Base-by-base conservation (phyloP, 306 rosid species). In the Cucurbita ficifolia region DNA sequence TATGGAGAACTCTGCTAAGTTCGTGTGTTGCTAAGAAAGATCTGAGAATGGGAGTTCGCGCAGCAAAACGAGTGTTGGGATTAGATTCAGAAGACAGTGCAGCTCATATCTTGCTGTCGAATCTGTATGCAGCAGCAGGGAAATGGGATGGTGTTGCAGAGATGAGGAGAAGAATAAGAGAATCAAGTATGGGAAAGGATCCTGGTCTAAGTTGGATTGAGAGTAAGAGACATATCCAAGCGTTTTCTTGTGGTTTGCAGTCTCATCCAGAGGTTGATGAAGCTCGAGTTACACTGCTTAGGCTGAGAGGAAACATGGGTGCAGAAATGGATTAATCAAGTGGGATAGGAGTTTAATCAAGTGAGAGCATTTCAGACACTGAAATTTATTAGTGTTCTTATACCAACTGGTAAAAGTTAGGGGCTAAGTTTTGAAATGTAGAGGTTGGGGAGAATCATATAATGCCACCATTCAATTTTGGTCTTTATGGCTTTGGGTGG, bases 171-270 rank as follows among this genome's bases (percentile, higher is more conserved):
- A 88, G 88, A 57, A 82, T 87, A 68, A 87, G 43, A 49, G 87
- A 67, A 52, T 46, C 81, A 81, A 79, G 38, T 75, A 19, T 82
- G 56, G 88, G 79, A 51, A 90, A 85, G 77, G 87, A 82, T 77
- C 90, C 94, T 17, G 97, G 94, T 63, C 70, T 88, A 24, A 90
- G 97, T 73, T 88, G 98, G 97, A 82, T 87, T 57, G 97, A 90
- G 79, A 82, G 83, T 71, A 84, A 82, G 76, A 84, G 45, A n/a
- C 82, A 79, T 75, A 69, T 90, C 75, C 88, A 80, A 69, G 86
- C 82, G 40, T 92, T 92, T 81, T 63, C 83, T 76, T 88, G 88
- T 0, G 96, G 96, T 46, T 81, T 87, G 60, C 86, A 79, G 76
- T 84, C 79, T 21, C 86, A 87, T 52, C 85, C 86, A 36, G 78